Evolutionary conservation across 2,329 filamentous ascomycete genomes (phyloP), one percentile per base, ranked within the genome.

Genomic region (Nemania serpens): DNA sequence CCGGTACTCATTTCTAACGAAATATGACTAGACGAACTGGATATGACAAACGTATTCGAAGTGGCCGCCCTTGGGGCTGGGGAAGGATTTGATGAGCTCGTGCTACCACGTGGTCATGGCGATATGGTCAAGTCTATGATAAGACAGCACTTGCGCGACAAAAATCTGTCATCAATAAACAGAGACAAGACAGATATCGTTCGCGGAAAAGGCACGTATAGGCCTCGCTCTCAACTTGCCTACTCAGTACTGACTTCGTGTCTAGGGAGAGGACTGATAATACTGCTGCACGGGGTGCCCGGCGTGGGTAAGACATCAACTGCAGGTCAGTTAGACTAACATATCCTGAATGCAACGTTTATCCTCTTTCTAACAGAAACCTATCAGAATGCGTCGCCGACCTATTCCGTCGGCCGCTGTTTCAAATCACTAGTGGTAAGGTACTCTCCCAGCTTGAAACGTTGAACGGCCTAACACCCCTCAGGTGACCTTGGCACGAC

Each of bases 151-250:
- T 73, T 72, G 34, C 67, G 71, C n/a, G 64, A 74, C 47, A 74
- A 65, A 43, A 51, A 63, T n/a, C n/a, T n/a, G n/a, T n/a, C n/a
- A 42, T 47, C 22, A 7, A 39, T 36, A 0, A 29, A 59, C 5
- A 48, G 48, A 2, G 70, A 71, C 0, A 68, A 70, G 13, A 59
- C 66, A 18, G 74, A 76, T 22, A 65, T 75, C 17, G 69, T 76
- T 2, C 61, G 58, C 1, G 73, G 74, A 0, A 76, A 75, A 68
- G 74, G 73, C n/a, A n/a, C n/a, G n/a, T n/a, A n/a, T n/a, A n/a
- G n/a, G n/a, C n/a, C n/a, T n/a, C n/a, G n/a, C n/a, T n/a, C n/a
- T 43, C 39, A 2, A 13, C 2, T 17, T 11, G 2, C 10, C 9
- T 45, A 41, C 37, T 36, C 6, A 7, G 34, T 7, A 36, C 37